Evolutionary conservation across 2,329 filamentous ascomycete genomes (phyloP), one percentile per base, ranked within the genome.

Genomic region (Cordyceps cateniannulata): DNA sequence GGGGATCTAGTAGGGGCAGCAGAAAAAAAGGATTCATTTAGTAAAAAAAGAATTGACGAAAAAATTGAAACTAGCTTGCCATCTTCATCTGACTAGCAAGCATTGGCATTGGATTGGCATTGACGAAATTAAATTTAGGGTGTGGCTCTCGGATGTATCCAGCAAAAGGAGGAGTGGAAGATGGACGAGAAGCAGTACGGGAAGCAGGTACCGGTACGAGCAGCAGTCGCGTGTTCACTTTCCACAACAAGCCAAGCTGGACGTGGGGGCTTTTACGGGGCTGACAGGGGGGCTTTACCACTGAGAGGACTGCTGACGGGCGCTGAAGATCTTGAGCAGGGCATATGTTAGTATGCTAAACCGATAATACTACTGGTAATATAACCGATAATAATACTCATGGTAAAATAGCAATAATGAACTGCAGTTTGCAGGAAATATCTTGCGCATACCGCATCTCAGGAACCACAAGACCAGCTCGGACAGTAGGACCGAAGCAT

Each of bases 151-250:
- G 51, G 29, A 53, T 24, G 51, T 38, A 22, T 35, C n/a, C 22
- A 18, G 24, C 40, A 16, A 44, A 29, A 5, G 22, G 18, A 35
- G 12, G 12, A 12, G 32, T 6, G 32, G 32, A 12, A 12, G 32
- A 35, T 35, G 29, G 24, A 42, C 8, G 24, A 44, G 18, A 45
- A 16, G 5, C 29, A 35, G 27, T 29, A 29, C 32, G 9, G 12
- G 32, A 35, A 10, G 8, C 8, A 35, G 32, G 32, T 35, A 35
- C 32, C 38, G 14, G 38, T 40, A 16, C 18, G 14, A 40, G 38
- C 38, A 12, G 5, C 38, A 45, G 56, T 59, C 56, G 56, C 56
- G 56, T 59, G 56, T 50, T 59, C 56, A 59, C n/a, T 51, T 59
- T 40, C 56, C 56, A 59, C 16, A 59, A 59, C n/a, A 25, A 44